Base-by-base conservation (phyloP, 179 eudicot species). In the Nepenthes alata region DNA sequence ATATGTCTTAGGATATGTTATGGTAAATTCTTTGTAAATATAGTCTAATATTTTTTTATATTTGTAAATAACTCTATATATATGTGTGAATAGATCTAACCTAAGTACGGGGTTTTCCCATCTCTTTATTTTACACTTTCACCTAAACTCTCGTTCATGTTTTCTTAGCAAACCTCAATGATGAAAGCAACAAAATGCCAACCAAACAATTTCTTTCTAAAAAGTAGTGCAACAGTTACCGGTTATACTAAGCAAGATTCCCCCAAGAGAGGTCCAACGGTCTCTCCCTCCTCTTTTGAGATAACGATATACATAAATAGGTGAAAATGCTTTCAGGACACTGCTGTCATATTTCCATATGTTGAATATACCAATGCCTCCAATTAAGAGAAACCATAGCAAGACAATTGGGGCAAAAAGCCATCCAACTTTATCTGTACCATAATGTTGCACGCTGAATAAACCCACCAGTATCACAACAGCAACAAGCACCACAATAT, bases 341-440 rank as follows among this genome's bases (percentile, higher is more conserved):
- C 77, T 68, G 53, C 83, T 76, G 60, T 81, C 89, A 70, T 82
- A 75, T 61, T 86, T 81, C 74, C 75, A 78, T 10, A 81, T 72
- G 67, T 89, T 89, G 81, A 70, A 86, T 47, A 78, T 71, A 45
- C 96, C 96, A 53, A 87, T 74, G 15, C 86, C 88, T 70, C 88
- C 75, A 61, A 77, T 67, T 57, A 70, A 59, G 35, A 79, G 66
- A 66, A 78, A 65, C 77, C 78, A 71, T 14, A 69, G 62, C 64
- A 87, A 67, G 45, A 87, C 82, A 62, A 89, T 78, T 10, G 96
- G 96, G 13, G 95, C 96, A 68, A 89, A 89, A 44, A 89, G 87
- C 89, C 86, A 89, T 55, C 95, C 95, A 63, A 89, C 91, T 74
- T 71, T 84, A 69, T 89, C 91, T 0, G 91, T 87, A 35, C 96